Percentiles rank a stretch among this genome's conserved stretches.
Evolutionary conservation across 2,329 filamentous ascomycete genomes (phyloP).

Genomic region (Truncatella angustata): DNA sequence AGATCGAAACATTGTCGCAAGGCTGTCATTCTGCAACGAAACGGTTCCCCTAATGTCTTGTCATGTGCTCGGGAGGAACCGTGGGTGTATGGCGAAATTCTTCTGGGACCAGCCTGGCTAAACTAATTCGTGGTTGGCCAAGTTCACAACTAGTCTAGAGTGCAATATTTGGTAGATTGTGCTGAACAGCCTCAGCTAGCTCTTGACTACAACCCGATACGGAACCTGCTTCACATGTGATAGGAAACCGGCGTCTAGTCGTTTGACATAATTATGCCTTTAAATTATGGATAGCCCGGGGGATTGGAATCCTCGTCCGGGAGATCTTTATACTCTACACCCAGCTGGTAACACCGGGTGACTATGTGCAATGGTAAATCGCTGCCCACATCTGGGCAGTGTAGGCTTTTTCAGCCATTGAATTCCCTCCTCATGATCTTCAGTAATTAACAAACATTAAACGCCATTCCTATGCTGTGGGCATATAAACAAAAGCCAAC

Average conservation of each 20-base stretch:
- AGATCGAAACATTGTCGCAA: background rate
- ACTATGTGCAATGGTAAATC: slow-evolving; percentile 9
- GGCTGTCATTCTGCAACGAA: background rate
- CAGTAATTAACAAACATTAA: slow-evolving; percentile 21
- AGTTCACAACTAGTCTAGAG: too few relatives aligned
- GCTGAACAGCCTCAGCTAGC: too few relatives aligned
- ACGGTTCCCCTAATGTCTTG: background rate
- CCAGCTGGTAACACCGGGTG: slow-evolving; percentile 1
- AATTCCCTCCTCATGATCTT: slow-evolving; percentile 13
- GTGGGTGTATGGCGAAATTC: background rate
- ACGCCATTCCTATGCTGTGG: slow-evolving; percentile 23
- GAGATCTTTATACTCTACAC: background rate
- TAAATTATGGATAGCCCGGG: slow-evolving; percentile 7
- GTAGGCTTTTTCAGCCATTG: background rate
- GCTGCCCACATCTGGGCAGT: background rate
- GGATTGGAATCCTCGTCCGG: background rate
- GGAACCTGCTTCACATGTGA: background rate
- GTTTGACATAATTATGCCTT: slow-evolving; percentile 9
- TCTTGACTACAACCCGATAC: too few relatives aligned
- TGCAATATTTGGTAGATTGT: too few relatives aligned
- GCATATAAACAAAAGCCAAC: slow-evolving; percentile 17
- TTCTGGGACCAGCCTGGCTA: background rate
- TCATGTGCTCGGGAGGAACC: background rate
- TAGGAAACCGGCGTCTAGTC: background rate
- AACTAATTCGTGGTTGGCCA: too few relatives aligned